Conservation (phyloP, 768 basidiomycete genomes). For the Boletus sensibilis region DNA sequence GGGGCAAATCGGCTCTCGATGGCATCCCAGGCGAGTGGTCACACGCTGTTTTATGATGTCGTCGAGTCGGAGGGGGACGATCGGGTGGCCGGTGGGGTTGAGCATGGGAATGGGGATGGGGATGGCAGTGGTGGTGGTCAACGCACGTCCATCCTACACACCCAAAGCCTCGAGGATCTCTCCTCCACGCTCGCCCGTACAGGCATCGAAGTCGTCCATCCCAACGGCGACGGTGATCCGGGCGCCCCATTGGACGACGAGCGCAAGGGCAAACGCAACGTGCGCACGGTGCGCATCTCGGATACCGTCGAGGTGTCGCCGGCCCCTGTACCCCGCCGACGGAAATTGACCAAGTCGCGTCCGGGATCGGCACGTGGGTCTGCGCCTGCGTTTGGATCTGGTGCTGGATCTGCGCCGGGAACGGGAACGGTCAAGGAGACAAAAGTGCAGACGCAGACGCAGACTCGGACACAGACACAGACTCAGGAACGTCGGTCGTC, state of each 20-base stretch:
- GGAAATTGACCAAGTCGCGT: slow-evolving; percentile 26
- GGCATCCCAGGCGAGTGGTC: slow-evolving; percentile 24
- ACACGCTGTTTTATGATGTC: slow-evolving; percentile 29
- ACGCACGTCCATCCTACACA: slow-evolving; percentile 6
- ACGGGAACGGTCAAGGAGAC: not conserved
- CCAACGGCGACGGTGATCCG: not conserved
- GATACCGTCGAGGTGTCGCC: slow-evolving; percentile 25
- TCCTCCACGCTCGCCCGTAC: slow-evolving; percentile 21
- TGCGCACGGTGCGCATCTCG: slow-evolving; percentile 27
- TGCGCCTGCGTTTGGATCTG: not conserved
- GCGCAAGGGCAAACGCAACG: slow-evolving; percentile 17
- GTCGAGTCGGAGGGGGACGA: slow-evolving; percentile 8
- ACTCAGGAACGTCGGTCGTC: slow-evolving; percentile 16
- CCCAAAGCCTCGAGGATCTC: slow-evolving; percentile 26
- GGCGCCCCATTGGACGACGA: not conserved
- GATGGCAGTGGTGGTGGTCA: not conserved
- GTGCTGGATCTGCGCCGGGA: not conserved
- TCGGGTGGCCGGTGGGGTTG: not conserved
- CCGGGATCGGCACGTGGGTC: not conserved
- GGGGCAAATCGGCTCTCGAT: slow-evolving; percentile 22
- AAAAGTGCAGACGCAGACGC: not conserved
- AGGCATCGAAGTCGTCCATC: slow-evolving; percentile 13
- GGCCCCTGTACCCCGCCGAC: slow-evolving; percentile 9
- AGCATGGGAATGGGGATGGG: not conserved
- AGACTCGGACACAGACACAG: not conserved